A percentile compares a stretch with the other conserved stretches of the same genome.
These are phyloP conservation scores for Mycena kentingensis DNA, from an alignment of 768 basidiomycete genomes.

Conservation along the genomic window DNA sequence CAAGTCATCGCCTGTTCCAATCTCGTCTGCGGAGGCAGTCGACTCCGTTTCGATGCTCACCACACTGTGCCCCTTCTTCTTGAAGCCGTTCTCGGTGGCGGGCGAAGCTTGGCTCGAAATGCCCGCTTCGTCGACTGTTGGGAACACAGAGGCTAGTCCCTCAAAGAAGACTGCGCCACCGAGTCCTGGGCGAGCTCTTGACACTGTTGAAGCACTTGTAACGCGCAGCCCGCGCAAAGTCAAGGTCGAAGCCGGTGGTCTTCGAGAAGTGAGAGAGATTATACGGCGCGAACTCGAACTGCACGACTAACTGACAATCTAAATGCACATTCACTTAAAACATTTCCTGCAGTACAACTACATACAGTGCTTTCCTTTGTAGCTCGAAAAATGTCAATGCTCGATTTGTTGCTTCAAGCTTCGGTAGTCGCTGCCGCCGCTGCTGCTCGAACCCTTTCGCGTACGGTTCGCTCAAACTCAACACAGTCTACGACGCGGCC, in stretches of 20 bases:
- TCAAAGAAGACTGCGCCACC: constrained; percentile 43
- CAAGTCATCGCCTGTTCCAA: constrained; percentile 81
- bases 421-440: constrained; percentile 1
- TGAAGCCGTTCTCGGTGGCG: constrained; percentile 61
- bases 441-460: constrained; percentile 29
- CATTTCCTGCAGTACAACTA: no score
- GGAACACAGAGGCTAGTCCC: constrained; percentile 37
- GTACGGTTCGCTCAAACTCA: constrained; percentile 60
- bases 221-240: constrained; percentile 74
- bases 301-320: constrained; percentile 46
- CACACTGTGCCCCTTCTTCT: constrained; percentile 78
- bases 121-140: constrained; percentile 48
- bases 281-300: constrained; percentile 78
- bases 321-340: neutral
- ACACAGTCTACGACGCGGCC: constrained; percentile 70
- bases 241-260: constrained; percentile 68
- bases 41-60: constrained; percentile 71
- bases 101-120: constrained; percentile 63
- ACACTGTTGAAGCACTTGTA: constrained; percentile 62
- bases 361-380: no score
- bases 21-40: constrained; percentile 74
- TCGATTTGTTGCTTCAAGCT: no score
- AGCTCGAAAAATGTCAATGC: no score
- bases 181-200: constrained; percentile 58
- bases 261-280: constrained; percentile 80